Base-by-base conservation (phyloP, 2,329 filamentous ascomycete species). In the Arthrinium phaeospermum region DNA sequence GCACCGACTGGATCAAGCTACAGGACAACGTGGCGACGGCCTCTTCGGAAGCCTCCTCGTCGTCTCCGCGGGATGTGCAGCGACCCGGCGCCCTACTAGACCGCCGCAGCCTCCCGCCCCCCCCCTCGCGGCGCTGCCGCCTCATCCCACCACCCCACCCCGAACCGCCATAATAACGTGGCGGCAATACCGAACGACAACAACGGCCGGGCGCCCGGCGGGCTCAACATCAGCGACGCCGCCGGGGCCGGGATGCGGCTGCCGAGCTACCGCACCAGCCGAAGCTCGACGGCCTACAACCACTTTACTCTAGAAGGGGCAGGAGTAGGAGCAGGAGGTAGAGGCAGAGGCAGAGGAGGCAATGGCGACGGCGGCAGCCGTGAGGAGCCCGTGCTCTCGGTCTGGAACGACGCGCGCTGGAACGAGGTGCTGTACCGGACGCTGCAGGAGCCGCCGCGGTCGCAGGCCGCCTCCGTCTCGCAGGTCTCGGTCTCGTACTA, bases 341-440 rank as follows among this genome's bases (percentile, higher is more conserved):
- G 8, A 30, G 4, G 27, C 27, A 30, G 27, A 30, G 27, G 27
- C 27, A 30, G 24, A 14, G 24, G 13, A 14, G 24, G 24, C 13
- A 7, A 5, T 22, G 27, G 16, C 6, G 51, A 6, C 14, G 27
- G 19, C 5, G 27, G 13, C 13, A 19, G 45, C 45, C 22, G n/a
- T 8, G 30, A 30, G 24, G 27, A 41, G 10, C 19, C 37, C 34
- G 34, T 19, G 8, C 19, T 41, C 19, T 41, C 57, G 12, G 57
- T 22, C 12, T 64, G 57, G 57, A 64, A 64, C 57, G 57, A 64
- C 19, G 57, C 57, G 22, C 57, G 34, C 57, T 64, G 57, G 57
- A 64, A 64, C 57, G 57, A 64, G 57, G 57, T 64, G 57, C 57
- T 41, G 19, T 41, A 13, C 57, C 57, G 57, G 57, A 64, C 57